Evolutionary conservation across 768 basidiomycete genomes (phyloP).

Genomic region (Boletus reticulatus): DNA sequence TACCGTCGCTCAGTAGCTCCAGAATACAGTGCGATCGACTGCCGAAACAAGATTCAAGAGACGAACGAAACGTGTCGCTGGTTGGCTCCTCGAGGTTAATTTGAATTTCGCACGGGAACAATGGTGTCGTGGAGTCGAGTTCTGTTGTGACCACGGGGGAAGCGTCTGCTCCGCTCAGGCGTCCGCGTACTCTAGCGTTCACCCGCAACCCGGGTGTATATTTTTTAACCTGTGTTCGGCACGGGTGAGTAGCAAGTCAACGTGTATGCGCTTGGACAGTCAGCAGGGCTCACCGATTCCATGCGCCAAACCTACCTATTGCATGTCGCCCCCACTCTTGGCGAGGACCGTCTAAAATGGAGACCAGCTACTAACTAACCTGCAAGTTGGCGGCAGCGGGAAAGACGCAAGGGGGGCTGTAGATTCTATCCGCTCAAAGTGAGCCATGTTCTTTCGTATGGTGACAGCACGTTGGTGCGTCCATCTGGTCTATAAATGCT

Average conservation of each 20-base stretch:
- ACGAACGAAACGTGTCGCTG: not conserved
- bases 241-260: not conserved
- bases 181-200: not conserved
- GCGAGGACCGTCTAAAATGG: not conserved
- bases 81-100: not conserved
- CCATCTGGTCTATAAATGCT: too few relatives aligned
- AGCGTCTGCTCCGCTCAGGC: too few relatives aligned
- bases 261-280: conserved; percentile 3
- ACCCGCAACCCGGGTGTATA: not conserved
- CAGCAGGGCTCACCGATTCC: not conserved
- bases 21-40: too few relatives aligned
- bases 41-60: not conserved
- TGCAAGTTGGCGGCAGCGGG: too few relatives aligned
- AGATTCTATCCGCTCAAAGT: too few relatives aligned
- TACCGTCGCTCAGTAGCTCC: too few relatives aligned
- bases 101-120: not conserved
- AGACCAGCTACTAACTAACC: too few relatives aligned
- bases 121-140: not conserved
- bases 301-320: not conserved
- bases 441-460: too few relatives aligned
- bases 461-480: too few relatives aligned
- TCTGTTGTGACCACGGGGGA: too few relatives aligned
- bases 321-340: not conserved
- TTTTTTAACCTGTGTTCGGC: too few relatives aligned
- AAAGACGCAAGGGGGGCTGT: too few relatives aligned